A percentile compares a stretch with the other conserved stretches of the same genome.
These are phyloP conservation scores for Vickermania ingenoplastis DNA, from an alignment of 208 protist species.

Conservation along the genomic window DNA sequence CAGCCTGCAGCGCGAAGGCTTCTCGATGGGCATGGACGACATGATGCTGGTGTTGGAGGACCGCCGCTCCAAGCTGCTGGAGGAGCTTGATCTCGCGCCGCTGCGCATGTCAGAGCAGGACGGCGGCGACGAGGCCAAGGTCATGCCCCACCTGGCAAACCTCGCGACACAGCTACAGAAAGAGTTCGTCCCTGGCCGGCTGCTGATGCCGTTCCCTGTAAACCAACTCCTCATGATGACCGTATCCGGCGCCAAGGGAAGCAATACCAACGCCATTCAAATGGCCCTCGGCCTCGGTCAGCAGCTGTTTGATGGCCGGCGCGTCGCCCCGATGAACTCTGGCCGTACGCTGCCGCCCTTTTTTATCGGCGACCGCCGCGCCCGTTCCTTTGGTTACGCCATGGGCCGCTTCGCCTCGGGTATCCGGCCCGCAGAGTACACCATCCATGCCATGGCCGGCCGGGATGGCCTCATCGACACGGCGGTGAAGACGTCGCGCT, in stretches of 20 bases:
- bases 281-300: slow-evolving; percentile 95
- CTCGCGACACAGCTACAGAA: slow-evolving; percentile 77
- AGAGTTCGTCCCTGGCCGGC: slow-evolving; percentile 81
- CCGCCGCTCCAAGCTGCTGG: slow-evolving; percentile 57
- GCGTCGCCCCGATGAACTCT: slow-evolving; percentile 93
- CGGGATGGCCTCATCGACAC: slow-evolving; percentile 99
- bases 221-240: slow-evolving; percentile 99
- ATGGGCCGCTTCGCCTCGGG: slow-evolving; percentile 98
- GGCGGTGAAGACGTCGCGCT: slow-evolving; percentile 99
- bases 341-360: slow-evolving; percentile 96
- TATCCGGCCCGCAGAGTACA: slow-evolving; percentile 98
- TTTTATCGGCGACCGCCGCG: slow-evolving; percentile 59
- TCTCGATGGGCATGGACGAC: slow-evolving; percentile 98
- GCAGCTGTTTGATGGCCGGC: slow-evolving; percentile 98
- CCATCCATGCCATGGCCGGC: slow-evolving; percentile 99
- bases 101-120: slow-evolving; percentile 41
- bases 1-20: slow-evolving; percentile 93
- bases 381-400: slow-evolving; percentile 85
- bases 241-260: slow-evolving; percentile 97
- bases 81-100: slow-evolving; percentile 69
- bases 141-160: slow-evolving; percentile 69
- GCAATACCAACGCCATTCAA: slow-evolving; percentile 97
- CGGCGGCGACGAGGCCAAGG: slow-evolving; percentile 44
- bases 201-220: slow-evolving; percentile 91
- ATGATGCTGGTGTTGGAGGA: slow-evolving; percentile 85